Base-by-base conservation (phyloP, 139 green algal species). In the Desmodesmus armatus region DNA sequence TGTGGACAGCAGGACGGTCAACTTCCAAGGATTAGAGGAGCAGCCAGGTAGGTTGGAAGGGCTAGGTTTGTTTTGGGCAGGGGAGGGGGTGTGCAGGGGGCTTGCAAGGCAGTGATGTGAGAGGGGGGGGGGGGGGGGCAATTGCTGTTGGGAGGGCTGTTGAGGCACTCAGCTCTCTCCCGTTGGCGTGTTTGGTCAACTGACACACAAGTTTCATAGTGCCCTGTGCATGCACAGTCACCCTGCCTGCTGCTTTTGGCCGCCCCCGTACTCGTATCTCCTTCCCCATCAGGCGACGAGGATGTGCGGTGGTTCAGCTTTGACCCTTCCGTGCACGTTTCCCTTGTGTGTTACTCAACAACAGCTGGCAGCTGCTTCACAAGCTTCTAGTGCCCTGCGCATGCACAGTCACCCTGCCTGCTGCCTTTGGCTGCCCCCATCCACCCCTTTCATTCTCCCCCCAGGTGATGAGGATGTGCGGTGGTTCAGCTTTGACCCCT, bases 401-500 rank as follows among this genome's bases (percentile, higher is more conserved):
- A 13, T n/a, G n/a, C n/a, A n/a, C n/a, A n/a, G n/a, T n/a, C n/a
- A n/a, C n/a, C n/a, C n/a, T n/a, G n/a, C n/a, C n/a, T n/a, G n/a
- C 51, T 27, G 17, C 51, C 51, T 62, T 17, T 27, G 15, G 51
- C 51, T 17, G 51, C 51, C 51, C 15, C 51, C 51, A 62, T 17
- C 51, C 17, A 62, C 2, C 62, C n/a, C 1, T 17, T 47, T 51
- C 60, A 69, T 31, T 23, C 33, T 69, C 21, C 0, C 25, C 31
- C 25, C 89, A 80, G 93, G 92, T 33, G 92, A 96, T 76, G 85
- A 91, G 47, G 90, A 97, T 23, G 85, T 95, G 37, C 87, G 95
- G 17, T 99, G 94, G 93, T 99, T 99, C 88, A 97, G 91, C 60
- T 99, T 98, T 86, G 97, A 99, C 91, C 73, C 90, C 0, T 83